phyloP scores from a whole-genome alignment of 129 eudicot genomes.

The Flaveria linearis region DNA sequence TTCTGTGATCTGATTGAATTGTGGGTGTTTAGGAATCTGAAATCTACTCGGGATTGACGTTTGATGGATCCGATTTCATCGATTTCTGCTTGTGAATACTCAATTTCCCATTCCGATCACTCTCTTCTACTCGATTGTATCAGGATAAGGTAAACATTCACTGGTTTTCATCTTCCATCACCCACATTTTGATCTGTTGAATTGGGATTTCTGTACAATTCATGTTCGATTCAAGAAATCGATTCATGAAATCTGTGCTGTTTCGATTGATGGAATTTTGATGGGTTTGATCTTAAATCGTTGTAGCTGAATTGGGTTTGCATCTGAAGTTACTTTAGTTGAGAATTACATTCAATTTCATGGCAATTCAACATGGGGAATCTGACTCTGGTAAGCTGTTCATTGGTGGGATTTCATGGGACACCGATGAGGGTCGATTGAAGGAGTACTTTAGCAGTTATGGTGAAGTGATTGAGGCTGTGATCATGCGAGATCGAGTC shows the following conservation, averaged over 20 bases:
- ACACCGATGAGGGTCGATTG: slow-evolving; percentile 77
- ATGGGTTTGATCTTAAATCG: slow-evolving; percentile 16
- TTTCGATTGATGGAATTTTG: slow-evolving; percentile 10
- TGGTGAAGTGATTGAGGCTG: slow-evolving; percentile 80
- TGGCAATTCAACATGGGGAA: slow-evolving; percentile 44
- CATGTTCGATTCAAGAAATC: background rate
- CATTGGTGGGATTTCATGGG: slow-evolving; percentile 95
- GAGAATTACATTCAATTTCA: slow-evolving; percentile 20
- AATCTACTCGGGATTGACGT: slow-evolving; percentile 41
- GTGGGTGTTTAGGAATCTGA: slow-evolving; percentile 30
- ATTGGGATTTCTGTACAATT: background rate
- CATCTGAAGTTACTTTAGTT: background rate
- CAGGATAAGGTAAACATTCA: slow-evolving; percentile 48
- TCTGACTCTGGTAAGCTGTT: slow-evolving; percentile 72
- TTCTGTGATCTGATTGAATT: slow-evolving; percentile 32
- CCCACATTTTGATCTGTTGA: slow-evolving; percentile 30
- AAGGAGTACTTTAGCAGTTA: slow-evolving; percentile 63
- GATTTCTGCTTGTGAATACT: slow-evolving; percentile 39
- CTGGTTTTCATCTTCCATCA: slow-evolving; percentile 11
- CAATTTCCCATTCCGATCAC: slow-evolving; percentile 34
- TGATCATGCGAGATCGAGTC: slow-evolving; percentile 84
- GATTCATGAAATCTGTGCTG: slow-evolving; percentile 18
- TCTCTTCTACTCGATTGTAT: slow-evolving; percentile 39
- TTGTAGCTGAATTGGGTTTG: too few relatives aligned
- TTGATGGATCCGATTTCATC: slow-evolving; percentile 32